Base-by-base conservation (phyloP, 768 basidiomycete species). In the Infundibulicybe gibba region DNA sequence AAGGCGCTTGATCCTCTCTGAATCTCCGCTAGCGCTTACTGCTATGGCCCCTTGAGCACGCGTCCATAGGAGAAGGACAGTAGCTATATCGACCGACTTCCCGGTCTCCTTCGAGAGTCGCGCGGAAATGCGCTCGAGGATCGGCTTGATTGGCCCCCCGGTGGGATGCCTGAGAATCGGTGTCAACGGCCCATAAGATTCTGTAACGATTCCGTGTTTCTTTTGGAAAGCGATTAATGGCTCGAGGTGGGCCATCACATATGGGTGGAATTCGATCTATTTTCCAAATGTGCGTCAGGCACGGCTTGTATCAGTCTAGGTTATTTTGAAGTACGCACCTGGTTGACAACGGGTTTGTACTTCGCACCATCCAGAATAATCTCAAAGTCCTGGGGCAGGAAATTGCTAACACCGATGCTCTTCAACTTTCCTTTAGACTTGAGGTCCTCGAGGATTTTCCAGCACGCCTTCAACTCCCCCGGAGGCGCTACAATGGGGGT, bases 391-490 rank as follows among this genome's bases (percentile, higher is more conserved):
- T 71, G 64, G 20, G 72, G 65, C 16, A 67, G 64, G 60, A 76
- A 77, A 63, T 81, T 80, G 55, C 72, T 74, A 19, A 80, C 75
- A n/a, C 79, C 77, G 48, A 75, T 71, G 50, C 64, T 70, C 49
- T 67, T 66, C 16, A 69, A 58, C 44, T 65, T 63, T 12, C 67
- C 67, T 32, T 65, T 68, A 19, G 57, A 56, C 57, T 77, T 74
- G 42, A 75, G 61, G 25, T 72, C 71, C 50, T 82, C 80, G 57
- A 83, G 64, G 13, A 69, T 67, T 43, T 68, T 70, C 80, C 81
- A 83, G 30, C 74, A 53, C 30, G 54, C 52, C 57, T 68, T 48
- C 43, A 55, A 45, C 3, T 63, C 41, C 16, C 64, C 62, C 0
- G 54, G 54, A 5, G 50, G 49, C 0, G 56, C 63, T 39, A 69